Evolutionary conservation across 495 filamentous ascomycete genomes (phyloP), one percentile per base, ranked within the genome.

Genomic region (Xylaria scruposa): DNA sequence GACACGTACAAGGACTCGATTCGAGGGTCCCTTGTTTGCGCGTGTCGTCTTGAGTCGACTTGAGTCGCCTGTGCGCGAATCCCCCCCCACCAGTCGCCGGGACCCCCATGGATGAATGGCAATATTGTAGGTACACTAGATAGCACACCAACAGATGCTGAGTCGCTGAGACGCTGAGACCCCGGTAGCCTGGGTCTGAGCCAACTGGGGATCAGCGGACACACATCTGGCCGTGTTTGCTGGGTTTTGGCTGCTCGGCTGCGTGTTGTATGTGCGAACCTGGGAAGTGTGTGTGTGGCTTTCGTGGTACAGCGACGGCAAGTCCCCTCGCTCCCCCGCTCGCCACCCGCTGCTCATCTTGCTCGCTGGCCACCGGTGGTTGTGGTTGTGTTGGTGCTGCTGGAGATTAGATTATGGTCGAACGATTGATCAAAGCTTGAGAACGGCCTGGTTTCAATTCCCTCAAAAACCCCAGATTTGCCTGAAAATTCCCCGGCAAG

Each of bases 211-310:
- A 31, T n/a, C 53, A 15, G 42, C 24, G 38, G 38, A 47, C 53
- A 33, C 66, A 58, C 54, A 58, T 54, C 40, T 56, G 49, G 65
- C 56, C 58, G 58, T 70, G 59, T 70, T 70, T 70, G 68, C 68
- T 61, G 58, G 36, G 36, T 38, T 36, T 38, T 31, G 29, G 29
- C 29, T 31, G 29, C 29, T 31, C 29, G 36, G 36, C 36, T 70
- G 44, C 44, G 36, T 31, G n/a, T 17, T 47, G 67, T 69, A 44
- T 46, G 40, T 59, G 24, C 33, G 61, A 15, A 24, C 26, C 31
- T 68, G 12, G n/a, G 33, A 42, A 46, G 56, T 51, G 51, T 36
- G 68, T 36, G 68, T 61, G 68, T 47, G 68, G 68, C 42, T 40
- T 70, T 53, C 40, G 68, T 70, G 42, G 67, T 61, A 69, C 58